Base-by-base conservation (phyloP, 352 stramenopile genomes). In the Ophiocytium majus region DNA sequence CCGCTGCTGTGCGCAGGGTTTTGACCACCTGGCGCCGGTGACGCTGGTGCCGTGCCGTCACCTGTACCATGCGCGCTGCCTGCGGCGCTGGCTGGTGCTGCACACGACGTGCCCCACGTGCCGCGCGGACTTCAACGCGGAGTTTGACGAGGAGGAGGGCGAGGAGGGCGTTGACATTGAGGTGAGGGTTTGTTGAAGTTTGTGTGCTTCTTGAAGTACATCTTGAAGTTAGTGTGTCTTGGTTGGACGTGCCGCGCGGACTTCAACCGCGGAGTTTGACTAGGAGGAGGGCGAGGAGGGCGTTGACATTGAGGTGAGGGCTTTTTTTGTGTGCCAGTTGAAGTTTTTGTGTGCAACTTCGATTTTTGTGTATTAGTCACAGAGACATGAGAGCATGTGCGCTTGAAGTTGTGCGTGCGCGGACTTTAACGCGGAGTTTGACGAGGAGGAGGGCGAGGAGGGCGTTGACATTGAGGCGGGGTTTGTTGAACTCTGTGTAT, bases 191-290 rank as follows among this genome's bases (percentile, higher is more conserved):
- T 57, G 43, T 57, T 57, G 43, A 57, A 57, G 43, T 57, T 57
- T n/a, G n/a, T n/a, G n/a, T n/a, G n/a, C n/a, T n/a, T n/a, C n/a
- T n/a, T n/a, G n/a, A n/a, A n/a, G n/a, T n/a, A n/a, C n/a, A n/a
- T n/a, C n/a, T n/a, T n/a, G n/a, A n/a, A n/a, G n/a, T n/a, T n/a
- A n/a, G n/a, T n/a, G n/a, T n/a, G n/a, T n/a, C n/a, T n/a, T n/a
- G n/a, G n/a, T n/a, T n/a, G n/a, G n/a, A n/a, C n/a, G n/a, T n/a
- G n/a, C n/a, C n/a, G 66, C 32, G 66, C 35, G 32, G 66, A 78
- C 66, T 78, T 78, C 66, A 78, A 78, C n/a, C 35, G 66, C 66
- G 35, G 66, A 78, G 5, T 43, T 43, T 78, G 66, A 78, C 32
- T 5, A 43, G 5, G 32, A 35, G 5, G 57, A 23, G 28, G 57